These are phyloP conservation scores for Suillus brevipes DNA, from an alignment of 768 basidiomycete genomes.

Conservation along the genomic window DNA sequence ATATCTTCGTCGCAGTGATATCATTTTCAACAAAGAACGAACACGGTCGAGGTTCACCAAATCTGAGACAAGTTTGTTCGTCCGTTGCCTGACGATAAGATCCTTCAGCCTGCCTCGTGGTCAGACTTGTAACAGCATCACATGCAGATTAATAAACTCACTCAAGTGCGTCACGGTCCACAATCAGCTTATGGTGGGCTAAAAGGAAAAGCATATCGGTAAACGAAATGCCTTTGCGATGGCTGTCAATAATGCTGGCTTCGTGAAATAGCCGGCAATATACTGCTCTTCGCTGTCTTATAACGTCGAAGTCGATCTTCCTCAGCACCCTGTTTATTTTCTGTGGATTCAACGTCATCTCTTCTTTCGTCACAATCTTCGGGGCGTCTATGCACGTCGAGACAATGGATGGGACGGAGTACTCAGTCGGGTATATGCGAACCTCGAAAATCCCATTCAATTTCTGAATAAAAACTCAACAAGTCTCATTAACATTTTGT, in stretches of 20 bases:
- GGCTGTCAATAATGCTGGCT: constrained; percentile 71
- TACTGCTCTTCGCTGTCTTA: constrained; percentile 65
- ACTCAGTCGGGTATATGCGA: constrained; percentile 75
- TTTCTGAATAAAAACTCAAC: constrained; percentile 47
- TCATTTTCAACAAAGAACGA: constrained; percentile 73
- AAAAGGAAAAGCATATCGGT: constrained; percentile 84
- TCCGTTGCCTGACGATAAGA: constrained; percentile 71
- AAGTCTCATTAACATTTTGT: not conserved
- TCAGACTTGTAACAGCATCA: constrained; percentile 3
- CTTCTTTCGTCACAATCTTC: constrained; percentile 31
- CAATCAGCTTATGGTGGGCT: constrained; percentile 89
- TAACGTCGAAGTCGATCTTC: constrained; percentile 61
- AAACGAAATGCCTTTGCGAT: constrained; percentile 84
- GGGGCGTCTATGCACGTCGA: constrained; percentile 43
- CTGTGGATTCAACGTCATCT: constrained; percentile 49
- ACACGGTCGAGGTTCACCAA: constrained; percentile 86
- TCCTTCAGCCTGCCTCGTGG: constrained; percentile 66
- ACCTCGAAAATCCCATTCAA: constrained; percentile 88
- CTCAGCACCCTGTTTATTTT: constrained; percentile 60
- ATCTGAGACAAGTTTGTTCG: constrained; percentile 77
- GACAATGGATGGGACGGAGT: constrained; percentile 60
- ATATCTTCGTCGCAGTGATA: constrained; percentile 71
- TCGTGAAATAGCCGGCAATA: constrained; percentile 86
- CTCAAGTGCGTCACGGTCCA: constrained; percentile 87
- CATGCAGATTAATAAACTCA: constrained; percentile 41